These are phyloP conservation scores for Wickerhamiella brachini DNA, from an alignment of 805 yeast species.

Conservation along the genomic window DNA sequence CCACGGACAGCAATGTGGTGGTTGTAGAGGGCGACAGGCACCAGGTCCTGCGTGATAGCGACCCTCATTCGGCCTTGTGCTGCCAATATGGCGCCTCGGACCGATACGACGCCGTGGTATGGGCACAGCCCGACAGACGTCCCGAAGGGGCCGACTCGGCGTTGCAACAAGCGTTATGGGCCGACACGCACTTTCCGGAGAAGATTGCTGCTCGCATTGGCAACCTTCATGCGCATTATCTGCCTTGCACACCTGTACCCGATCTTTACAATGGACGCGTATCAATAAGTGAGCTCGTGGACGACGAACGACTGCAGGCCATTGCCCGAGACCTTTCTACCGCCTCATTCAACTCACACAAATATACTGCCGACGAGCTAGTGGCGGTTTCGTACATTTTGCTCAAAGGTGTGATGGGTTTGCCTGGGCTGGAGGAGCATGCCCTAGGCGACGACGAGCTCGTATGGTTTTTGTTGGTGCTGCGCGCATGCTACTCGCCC, in stretches of 20 bases:
- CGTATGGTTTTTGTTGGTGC: slow-evolving; percentile 45
- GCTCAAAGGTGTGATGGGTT: slow-evolving; percentile 29
- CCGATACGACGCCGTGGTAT: not conserved
- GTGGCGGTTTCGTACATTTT: slow-evolving; percentile 45
- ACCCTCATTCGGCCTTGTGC: not conserved
- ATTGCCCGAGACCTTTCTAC: not conserved
- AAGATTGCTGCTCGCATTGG: not conserved
- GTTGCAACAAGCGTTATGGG: not conserved
- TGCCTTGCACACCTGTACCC: not conserved
- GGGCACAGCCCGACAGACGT: not conserved
- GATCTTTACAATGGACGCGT: not conserved
- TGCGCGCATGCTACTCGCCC: slow-evolving; percentile 66
- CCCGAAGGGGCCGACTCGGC: not conserved
- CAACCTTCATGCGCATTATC: not conserved
- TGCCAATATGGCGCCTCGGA: not conserved
- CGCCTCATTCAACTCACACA: slow-evolving; percentile 65
- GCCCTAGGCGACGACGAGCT: slow-evolving; percentile 33
- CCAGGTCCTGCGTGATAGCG: not conserved
- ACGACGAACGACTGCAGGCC: not conserved
- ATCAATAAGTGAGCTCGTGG: slow-evolving; percentile 2
- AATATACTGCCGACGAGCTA: slow-evolving; percentile 49
- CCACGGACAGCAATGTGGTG: not conserved
- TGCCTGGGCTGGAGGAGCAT: slow-evolving; percentile 13
- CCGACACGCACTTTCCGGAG: not conserved
- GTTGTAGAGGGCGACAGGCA: not conserved